These are phyloP conservation scores for Citrus unshiu DNA, from an alignment of 345 rosid genomes.

Conservation along the genomic window DNA sequence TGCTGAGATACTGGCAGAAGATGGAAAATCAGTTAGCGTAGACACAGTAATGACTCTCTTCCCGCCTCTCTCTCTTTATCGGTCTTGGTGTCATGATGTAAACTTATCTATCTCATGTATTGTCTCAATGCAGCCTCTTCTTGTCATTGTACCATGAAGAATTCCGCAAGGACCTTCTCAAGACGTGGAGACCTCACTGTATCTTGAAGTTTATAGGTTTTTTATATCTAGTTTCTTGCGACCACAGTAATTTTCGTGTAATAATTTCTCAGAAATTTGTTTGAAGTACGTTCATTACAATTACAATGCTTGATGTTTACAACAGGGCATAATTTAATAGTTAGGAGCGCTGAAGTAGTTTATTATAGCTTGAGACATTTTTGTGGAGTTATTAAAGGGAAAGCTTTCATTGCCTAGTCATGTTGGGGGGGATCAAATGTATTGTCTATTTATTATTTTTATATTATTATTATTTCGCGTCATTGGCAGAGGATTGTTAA, in stretches of 20 bases:
- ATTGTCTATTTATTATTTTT: neutral
- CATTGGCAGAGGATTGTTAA: neutral
- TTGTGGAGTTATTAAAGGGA: neutral
- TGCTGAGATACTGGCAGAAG: slow-evolving; percentile 67
- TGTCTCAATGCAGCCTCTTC: slow-evolving; percentile 65
- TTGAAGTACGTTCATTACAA: neutral
- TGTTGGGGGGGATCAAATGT: neutral
- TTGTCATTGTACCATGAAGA: slow-evolving; percentile 58
- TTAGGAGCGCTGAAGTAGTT: neutral
- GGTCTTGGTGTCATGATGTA: neutral
- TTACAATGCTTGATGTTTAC: neutral
- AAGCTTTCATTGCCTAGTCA: too few species aligned
- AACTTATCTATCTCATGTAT: neutral
- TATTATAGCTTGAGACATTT: neutral
- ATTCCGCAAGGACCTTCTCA: slow-evolving; percentile 8
- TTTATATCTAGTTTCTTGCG: slow-evolving; percentile 1
- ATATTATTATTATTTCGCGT: neutral
- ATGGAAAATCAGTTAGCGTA: slow-evolving; percentile 81
- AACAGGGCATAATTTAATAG: neutral
- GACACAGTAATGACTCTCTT: slow-evolving; percentile 54
- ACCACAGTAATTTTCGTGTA: slow-evolving; percentile 14
- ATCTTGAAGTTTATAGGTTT: neutral
- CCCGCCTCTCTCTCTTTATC: slow-evolving; percentile 1
- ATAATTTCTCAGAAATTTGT: slow-evolving; percentile 4
- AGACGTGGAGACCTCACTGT: slow-evolving; percentile 6